Evolutionary conservation across 805 yeast genomes (phyloP), one percentile per base, ranked within the genome.

Genomic region (Saccharomycopsis olivae): DNA sequence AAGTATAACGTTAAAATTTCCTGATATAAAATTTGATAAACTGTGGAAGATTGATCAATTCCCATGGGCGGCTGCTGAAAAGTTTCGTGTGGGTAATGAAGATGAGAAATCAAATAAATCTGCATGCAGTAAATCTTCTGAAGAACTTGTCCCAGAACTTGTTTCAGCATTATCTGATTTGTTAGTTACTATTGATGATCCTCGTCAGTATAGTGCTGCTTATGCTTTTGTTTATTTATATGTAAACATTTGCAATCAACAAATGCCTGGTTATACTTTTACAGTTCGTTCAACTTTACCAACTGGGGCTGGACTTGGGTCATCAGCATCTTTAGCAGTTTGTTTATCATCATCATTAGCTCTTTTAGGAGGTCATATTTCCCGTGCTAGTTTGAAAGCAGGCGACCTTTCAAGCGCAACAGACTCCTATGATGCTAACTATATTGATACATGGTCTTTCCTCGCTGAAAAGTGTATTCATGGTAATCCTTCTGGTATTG

Each of bases 401-500:
- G 38, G 36, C 15, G 24, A 41, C 11, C 31, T 39, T 13, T 14
- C 24, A 9, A 11, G 19, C 10, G 18, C 35, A 13, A 36, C 44
- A 20, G 29, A 43, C 15, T 23, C 36, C n/a, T 18, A 35, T 16
- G 78, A 70, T 39, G 66, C 77, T 19, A 59, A 64, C n/a, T 71
- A 77, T 47, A 76, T 92, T 45, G 89, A 89, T 49, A 60, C 66
- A 5, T 88, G 95, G 95, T 78, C 97, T 1, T 81, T 81, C 48
- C 68, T 89, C 64, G 97, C 96, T 29, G 98, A 92, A 58, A 81
- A 80, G 55, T 86, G 96, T 55, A 83, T 88, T 50, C 97, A 89
- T 55, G 97, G 97, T 1, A 87, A 83, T 51, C 98, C 98, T 6
- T 79, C 94, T 15, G 98, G 98, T 10, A 86, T 92, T 39, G 98